Percentiles rank a stretch among this genome's conserved stretches.
These are phyloP conservation scores for Mycena citricolor DNA, from an alignment of 1,284 basidiomycete genomes.

Conservation along the genomic window DNA sequence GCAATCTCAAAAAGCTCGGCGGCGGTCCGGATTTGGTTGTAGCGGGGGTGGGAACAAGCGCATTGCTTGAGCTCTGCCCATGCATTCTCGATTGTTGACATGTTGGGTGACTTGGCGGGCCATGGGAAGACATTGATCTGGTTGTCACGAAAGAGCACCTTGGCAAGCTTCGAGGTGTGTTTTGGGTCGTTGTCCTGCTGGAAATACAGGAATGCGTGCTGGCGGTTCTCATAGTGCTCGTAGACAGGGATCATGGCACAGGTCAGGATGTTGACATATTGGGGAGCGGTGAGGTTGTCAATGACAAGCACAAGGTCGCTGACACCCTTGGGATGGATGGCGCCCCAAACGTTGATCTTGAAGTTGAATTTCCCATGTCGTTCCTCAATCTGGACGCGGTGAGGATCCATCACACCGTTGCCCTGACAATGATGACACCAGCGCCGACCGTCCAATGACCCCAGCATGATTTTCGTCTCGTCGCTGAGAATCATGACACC, in stretches of 20 bases:
- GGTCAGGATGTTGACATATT: slow-evolving; percentile 7
- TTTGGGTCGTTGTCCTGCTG: slow-evolving; percentile 35
- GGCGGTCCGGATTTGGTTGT: not conserved
- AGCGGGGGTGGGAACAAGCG: slow-evolving; percentile 9
- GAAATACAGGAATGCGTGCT: slow-evolving; percentile 22
- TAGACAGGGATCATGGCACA: not conserved
- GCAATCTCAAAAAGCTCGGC: not conserved
- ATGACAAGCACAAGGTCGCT: not conserved
- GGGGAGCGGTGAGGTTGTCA: slow-evolving; percentile 2
- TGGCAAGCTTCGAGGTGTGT: slow-evolving; percentile 26
- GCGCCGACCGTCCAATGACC: slow-evolving; percentile 13
- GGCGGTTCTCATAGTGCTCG: not conserved
- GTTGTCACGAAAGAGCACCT: slow-evolving; percentile 29
- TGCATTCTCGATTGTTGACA: slow-evolving; percentile 34
- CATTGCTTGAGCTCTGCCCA: slow-evolving; percentile 29
- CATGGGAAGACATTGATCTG: slow-evolving; percentile 28
- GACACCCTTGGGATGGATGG: not conserved
- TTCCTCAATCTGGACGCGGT: slow-evolving; percentile 6
- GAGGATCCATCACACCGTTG: not conserved
- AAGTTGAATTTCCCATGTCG: not conserved
- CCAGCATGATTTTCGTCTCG: slow-evolving; percentile 17
- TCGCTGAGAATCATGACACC: slow-evolving; percentile 12
- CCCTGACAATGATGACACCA: slow-evolving; percentile 9
- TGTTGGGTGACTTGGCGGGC: slow-evolving; percentile 32
- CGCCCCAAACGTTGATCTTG: slow-evolving; percentile 3